A percentile compares a stretch with the other conserved stretches of the same genome.
These are phyloP conservation scores for Naganishia randhawae DNA, from an alignment of 768 basidiomycete species.

Conservation along the genomic window DNA sequence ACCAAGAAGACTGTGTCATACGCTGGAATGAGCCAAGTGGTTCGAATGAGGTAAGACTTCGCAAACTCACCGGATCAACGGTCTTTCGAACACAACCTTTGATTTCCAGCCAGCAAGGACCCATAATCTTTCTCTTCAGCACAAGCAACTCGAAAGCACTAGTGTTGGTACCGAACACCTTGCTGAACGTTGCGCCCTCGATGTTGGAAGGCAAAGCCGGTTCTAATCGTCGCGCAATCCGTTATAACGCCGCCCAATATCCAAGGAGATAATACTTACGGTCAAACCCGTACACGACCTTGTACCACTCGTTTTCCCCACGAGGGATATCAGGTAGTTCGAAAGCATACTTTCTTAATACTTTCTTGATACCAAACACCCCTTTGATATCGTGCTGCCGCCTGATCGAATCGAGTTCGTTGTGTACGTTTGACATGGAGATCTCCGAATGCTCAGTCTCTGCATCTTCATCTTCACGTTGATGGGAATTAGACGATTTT, in stretches of 20 bases:
- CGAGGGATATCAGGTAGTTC: slow-evolving; percentile 74
- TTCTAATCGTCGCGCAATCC: slow-evolving; percentile 54
- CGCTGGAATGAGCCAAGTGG: background rate
- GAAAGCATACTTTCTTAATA: slow-evolving; percentile 87
- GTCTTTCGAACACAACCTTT: slow-evolving; percentile 67
- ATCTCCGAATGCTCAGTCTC: slow-evolving; percentile 74
- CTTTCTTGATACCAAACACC: slow-evolving; percentile 72
- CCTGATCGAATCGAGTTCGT: slow-evolving; percentile 76
- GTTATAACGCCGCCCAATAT: background rate
- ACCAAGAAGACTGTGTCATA: slow-evolving; percentile 79
- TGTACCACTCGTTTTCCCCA: slow-evolving; percentile 79
- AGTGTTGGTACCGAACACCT: slow-evolving; percentile 86
- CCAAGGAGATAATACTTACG: slow-evolving; percentile 55
- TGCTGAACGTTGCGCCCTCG: slow-evolving; percentile 75
- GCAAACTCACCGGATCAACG: slow-evolving; percentile 67
- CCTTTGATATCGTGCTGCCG: slow-evolving; percentile 67
- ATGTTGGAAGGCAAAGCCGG: slow-evolving; percentile 68
- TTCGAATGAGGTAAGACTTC: background rate
- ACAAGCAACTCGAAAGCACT: slow-evolving; percentile 89
- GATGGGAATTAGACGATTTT: background rate
- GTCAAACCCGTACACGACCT: slow-evolving; percentile 84
- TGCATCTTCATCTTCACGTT: slow-evolving; percentile 53
- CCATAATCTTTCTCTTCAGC: slow-evolving; percentile 96
- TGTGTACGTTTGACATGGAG: slow-evolving; percentile 65
- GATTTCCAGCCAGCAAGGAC: slow-evolving; percentile 92